A percentile compares a stretch with the other conserved stretches of the same genome.
Conservation (phyloP, 2,329 filamentous ascomycete genomes). For the Gnomoniopsis smithogilvyi region DNA sequence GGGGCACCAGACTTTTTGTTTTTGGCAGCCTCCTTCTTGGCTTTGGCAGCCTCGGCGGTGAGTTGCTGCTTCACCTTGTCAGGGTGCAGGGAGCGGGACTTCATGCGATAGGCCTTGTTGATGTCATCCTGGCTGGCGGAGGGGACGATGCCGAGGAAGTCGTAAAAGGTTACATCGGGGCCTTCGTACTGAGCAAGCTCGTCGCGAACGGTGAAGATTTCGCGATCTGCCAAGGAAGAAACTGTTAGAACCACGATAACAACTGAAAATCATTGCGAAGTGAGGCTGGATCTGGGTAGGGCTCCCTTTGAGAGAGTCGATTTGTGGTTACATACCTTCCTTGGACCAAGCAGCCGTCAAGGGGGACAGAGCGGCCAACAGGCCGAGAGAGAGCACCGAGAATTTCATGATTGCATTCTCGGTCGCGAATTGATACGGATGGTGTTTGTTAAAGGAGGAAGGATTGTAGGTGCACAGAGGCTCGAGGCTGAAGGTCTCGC, state of each 20-base stretch:
- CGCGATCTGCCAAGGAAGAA: slow-evolving; percentile 64
- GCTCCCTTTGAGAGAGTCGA: not conserved
- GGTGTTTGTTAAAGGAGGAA: not conserved
- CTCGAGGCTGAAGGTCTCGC: not conserved
- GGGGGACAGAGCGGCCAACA: slow-evolving; percentile 64
- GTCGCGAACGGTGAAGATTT: slow-evolving; percentile 94
- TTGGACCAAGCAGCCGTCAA: slow-evolving; percentile 78
- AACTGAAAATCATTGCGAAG: not conserved
- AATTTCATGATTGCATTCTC: slow-evolving; percentile 66
- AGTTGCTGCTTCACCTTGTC: slow-evolving; percentile 93
- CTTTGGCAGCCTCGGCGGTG: slow-evolving; percentile 63
- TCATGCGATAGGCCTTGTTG: slow-evolving; percentile 90
- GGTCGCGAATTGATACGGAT: slow-evolving; percentile 19
- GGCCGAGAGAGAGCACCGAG: slow-evolving; percentile 62
- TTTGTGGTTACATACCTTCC: slow-evolving; percentile 58
- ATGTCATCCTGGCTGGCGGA: slow-evolving; percentile 81
- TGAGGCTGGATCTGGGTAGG: not conserved
- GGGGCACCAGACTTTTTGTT: slow-evolving; percentile 58
- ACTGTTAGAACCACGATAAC: slow-evolving; percentile 5
- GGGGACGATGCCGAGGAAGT: slow-evolving; percentile 76
- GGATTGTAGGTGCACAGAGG: not conserved
- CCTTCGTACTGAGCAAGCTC: slow-evolving; percentile 78
- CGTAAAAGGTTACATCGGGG: slow-evolving; percentile 82
- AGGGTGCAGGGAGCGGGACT: slow-evolving; percentile 78
- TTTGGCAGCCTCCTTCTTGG: slow-evolving; percentile 45